Evolutionary conservation across 768 basidiomycete species (phyloP), one percentile per base, ranked within the genome.

Genomic region (Termitomyces sp.): DNA sequence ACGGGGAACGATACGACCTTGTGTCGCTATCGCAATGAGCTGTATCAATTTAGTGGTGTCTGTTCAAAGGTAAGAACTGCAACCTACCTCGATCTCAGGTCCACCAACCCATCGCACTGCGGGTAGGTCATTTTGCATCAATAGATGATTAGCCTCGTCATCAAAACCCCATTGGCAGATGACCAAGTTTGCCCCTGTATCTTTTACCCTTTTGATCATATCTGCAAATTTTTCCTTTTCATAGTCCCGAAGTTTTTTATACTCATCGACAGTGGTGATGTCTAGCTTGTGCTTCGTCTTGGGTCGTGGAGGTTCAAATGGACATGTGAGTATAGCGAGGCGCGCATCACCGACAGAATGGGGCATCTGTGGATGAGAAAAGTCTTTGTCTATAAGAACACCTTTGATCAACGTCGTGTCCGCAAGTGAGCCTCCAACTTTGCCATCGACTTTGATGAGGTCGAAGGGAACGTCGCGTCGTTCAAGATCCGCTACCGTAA

Each of bases 131-230:
- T 98, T 98, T 77, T 97, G 94, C 92, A 98, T 94, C 61, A 99
- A 73, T 64, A 98, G 63, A 69, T 98, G 97, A 68, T 99, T 99
- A 43, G 97, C 97, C 74, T 99, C 97, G 67, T 99, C 97, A 68
- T 99, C 97, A 68, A 99, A 99, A 58, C 97, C 97, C 97, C 97
- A 99, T 69, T 99, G 97, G 73, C 97, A 99, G 64, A 99, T 98
- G 62, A 99, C 97, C 58, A 99, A 74, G 72, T 99, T 99, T 14
- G 97, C 96, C 37, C 97, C 97, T 16, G 95, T 90, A 64, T 96
- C 88, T 71, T 98, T 96, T 56, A 98, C 95, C 70, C 84, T 77
- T 72, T 89, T 88, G 72, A 99, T 98, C 97, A 99, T 99, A 67
- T 94, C 89, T 61, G 82, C 79, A 66, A 99, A 99, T 75, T 97